These are phyloP conservation scores for Moesziomyces antarcticus DNA, from an alignment of 1,284 basidiomycete genomes.

Conservation along the genomic window DNA sequence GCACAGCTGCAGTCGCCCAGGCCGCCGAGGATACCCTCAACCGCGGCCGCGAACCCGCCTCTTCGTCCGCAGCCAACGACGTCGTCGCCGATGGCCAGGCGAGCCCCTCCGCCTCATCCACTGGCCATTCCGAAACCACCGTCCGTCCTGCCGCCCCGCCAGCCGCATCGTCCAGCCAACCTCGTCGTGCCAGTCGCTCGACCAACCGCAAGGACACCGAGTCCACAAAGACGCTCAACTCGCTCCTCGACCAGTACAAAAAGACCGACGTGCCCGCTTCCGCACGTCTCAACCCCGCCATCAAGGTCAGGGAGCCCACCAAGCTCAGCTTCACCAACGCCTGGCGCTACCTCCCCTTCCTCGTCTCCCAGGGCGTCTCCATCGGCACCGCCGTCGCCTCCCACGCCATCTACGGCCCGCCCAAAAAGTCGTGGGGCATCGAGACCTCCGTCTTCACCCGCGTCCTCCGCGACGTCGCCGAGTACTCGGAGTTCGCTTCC, in stretches of 20 bases:
- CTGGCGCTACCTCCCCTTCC: conserved; percentile 63
- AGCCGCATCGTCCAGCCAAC: conserved; percentile 29
- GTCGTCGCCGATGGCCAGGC: conserved; percentile 22
- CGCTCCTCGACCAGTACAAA: conserved; percentile 62
- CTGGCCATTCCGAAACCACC: conserved; percentile 45
- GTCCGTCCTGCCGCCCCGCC: conserved; percentile 30
- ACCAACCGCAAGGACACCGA: conserved; percentile 34
- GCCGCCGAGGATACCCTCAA: conserved; percentile 48
- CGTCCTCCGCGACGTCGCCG: conserved; percentile 85
- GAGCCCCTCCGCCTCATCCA: conserved; percentile 37
- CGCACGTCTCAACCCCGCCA: conserved; percentile 59
- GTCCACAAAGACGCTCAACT: conserved; percentile 56
- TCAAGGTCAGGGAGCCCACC: conserved; percentile 40
- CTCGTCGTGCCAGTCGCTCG: conserved; percentile 29
- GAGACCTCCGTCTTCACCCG: conserved; percentile 74
- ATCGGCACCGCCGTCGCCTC: conserved; percentile 65
- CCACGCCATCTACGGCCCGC: conserved; percentile 74
- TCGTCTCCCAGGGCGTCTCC: conserved; percentile 62
- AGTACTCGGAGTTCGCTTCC: conserved; percentile 85
- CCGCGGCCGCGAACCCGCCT: conserved; percentile 32
- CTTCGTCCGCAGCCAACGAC: conserved; percentile 3
- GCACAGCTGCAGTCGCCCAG: conserved; percentile 50
- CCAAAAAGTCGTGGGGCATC: conserved; percentile 85
- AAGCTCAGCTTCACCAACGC: conserved; percentile 59
- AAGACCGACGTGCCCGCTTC: conserved; percentile 52